These are phyloP conservation scores for Phialophora tarda DNA, from an alignment of 2,329 filamentous ascomycete species.

Conservation along the genomic window DNA sequence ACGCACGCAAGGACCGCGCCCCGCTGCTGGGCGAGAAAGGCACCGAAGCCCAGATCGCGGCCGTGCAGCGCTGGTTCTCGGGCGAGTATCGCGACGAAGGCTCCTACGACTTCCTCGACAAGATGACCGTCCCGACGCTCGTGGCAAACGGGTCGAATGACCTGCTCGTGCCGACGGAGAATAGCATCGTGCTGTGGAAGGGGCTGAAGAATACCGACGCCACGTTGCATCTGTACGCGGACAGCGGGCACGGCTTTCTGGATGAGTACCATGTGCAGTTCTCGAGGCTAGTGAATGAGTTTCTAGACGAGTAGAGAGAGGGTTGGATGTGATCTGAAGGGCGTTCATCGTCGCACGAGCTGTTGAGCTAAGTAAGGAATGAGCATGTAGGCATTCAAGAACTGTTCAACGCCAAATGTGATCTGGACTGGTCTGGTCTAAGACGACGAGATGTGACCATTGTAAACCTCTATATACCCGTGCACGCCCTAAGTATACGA, in stretches of 20 bases:
- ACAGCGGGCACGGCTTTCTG: constrained; percentile 30
- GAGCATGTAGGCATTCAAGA: neutral
- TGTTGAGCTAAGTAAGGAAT: neutral
- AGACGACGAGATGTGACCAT: neutral
- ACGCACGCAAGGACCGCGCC: constrained; percentile 15
- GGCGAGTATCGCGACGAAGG: constrained; percentile 26
- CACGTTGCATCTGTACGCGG: constrained; percentile 29
- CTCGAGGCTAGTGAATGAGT: constrained; percentile 28
- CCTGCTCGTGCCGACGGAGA: constrained; percentile 27
- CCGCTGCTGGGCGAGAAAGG: constrained; percentile 17
- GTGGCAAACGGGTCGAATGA: constrained; percentile 32
- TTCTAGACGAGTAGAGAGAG: constrained; percentile 21
- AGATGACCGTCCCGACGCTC: constrained; percentile 25
- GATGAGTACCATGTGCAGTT: constrained; percentile 29
- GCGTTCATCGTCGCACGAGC: neutral
- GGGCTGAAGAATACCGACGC: constrained; percentile 22
- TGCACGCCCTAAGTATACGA: neutral
- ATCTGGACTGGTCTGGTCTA: neutral
- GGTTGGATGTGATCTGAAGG: neutral
- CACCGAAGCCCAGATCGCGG: constrained; percentile 17
- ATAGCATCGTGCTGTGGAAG: constrained; percentile 28
- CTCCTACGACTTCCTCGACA: constrained; percentile 22
- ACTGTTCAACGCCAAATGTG: neutral
- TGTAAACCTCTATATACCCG: neutral
- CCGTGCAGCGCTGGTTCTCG: constrained; percentile 19